A percentile compares a stretch with the other conserved stretches of the same genome.
phyloP scores from a whole-genome alignment of 805 yeast species.

The Myxozyma geophila region DNA sequence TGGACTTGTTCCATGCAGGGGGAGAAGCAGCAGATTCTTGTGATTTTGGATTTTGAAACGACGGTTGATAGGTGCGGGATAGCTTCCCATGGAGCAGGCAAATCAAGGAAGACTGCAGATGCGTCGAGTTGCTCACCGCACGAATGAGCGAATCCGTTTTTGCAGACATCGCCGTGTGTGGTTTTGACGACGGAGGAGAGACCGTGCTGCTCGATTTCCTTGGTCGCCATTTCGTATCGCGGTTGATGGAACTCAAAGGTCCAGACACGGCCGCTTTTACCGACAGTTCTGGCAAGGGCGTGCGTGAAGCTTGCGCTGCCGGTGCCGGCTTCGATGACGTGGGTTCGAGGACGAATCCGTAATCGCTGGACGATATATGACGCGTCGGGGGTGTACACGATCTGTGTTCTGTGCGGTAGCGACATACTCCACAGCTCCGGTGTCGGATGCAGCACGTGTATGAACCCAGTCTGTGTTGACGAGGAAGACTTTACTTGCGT shows the following conservation, averaged over 20 bases:
- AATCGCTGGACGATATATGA: slow-evolving; percentile 86
- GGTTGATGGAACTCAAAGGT: slow-evolving; percentile 92
- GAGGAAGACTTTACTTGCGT: slow-evolving; percentile 69
- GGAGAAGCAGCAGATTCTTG: slow-evolving; percentile 89
- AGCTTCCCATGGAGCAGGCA: slow-evolving; percentile 98
- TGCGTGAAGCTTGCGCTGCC: slow-evolving; percentile 97
- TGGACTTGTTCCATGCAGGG: slow-evolving; percentile 98
- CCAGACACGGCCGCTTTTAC: slow-evolving; percentile 63
- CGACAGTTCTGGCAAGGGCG: slow-evolving; percentile 81
- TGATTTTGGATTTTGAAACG: slow-evolving; percentile 56
- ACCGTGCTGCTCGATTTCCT: slow-evolving; percentile 77
- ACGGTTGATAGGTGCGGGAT: slow-evolving; percentile 72
- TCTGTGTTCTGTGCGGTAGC: slow-evolving; percentile 95
- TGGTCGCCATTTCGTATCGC: slow-evolving; percentile 75
- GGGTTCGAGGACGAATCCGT: slow-evolving; percentile 69
- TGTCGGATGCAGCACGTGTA: slow-evolving; percentile 86
- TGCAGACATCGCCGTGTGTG: slow-evolving; percentile 92
- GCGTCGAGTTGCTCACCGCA: slow-evolving; percentile 50
- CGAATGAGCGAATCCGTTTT: slow-evolving; percentile 64
- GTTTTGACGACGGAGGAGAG: slow-evolving; percentile 61
- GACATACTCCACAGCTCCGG: slow-evolving; percentile 97
- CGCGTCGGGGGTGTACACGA: slow-evolving; percentile 94
- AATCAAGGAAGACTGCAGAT: slow-evolving; percentile 80
- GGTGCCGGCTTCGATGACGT: slow-evolving; percentile 95
- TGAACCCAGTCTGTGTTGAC: slow-evolving; percentile 78